Evolutionary conservation across 192 early-diverging fungal species (phyloP).

Genomic region (Coemansia sp.): DNA sequence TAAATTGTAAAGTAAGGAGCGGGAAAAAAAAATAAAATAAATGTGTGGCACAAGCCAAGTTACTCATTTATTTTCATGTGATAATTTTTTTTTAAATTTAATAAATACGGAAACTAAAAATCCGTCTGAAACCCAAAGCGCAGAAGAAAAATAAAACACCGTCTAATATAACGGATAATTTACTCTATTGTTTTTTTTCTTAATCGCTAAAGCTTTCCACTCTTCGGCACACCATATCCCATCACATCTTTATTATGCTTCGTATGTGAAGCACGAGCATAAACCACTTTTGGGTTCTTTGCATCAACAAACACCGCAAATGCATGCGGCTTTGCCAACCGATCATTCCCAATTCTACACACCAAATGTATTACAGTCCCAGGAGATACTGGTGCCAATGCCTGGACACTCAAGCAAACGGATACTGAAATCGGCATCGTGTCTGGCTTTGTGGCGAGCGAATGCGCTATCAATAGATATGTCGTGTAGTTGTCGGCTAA

Average conservation of each 20-base stretch:
- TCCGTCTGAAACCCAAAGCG: no score
- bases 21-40: background rate
- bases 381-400: conserved; percentile 12
- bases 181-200: background rate
- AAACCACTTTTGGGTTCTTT: conserved; percentile 17
- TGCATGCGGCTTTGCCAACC: conserved; percentile 17
- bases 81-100: no score
- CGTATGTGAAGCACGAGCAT: conserved; percentile 29
- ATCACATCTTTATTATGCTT: conserved; percentile 31
- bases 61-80: no score
- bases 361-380: conserved; percentile 26
- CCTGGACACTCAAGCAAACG: conserved; percentile 30
- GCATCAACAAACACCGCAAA: conserved; percentile 24
- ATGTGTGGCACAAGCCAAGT: no score
- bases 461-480: conserved; percentile 29
- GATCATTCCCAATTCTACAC: conserved; percentile 4
- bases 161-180: background rate
- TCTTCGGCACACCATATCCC: conserved; percentile 16
- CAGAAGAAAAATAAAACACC: no score
- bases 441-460: conserved; percentile 9
- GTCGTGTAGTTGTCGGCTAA: conserved; percentile 43
- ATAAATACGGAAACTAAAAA: no score
- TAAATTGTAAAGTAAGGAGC: background rate
- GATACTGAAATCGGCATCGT: conserved; percentile 35
- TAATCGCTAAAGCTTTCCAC: background rate